phyloP scores from a whole-genome alignment of 2,329 filamentous ascomycete genomes.

The Diaporthe humulicola region DNA sequence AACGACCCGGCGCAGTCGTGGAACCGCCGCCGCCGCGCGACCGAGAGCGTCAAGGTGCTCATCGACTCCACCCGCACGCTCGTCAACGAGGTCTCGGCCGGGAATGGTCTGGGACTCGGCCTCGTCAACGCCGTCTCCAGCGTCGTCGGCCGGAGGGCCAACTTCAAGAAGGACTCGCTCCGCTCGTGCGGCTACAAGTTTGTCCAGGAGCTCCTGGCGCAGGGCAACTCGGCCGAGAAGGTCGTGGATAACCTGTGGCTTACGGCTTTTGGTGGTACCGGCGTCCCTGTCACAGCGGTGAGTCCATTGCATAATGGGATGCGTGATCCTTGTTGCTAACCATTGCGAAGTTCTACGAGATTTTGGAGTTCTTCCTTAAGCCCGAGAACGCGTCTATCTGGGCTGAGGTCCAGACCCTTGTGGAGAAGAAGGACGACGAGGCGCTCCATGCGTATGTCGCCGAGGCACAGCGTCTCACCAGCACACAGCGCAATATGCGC shows the following conservation, averaged over 20 bases:
- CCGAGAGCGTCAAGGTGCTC: slow-evolving; percentile 53
- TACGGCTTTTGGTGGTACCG: slow-evolving; percentile 56
- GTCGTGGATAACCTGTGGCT: slow-evolving; percentile 55
- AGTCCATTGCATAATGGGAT: slow-evolving; percentile 36
- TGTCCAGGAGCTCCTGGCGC: slow-evolving; percentile 52
- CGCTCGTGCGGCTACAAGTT: slow-evolving; percentile 55
- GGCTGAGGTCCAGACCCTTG: slow-evolving; percentile 57
- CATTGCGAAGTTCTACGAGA: neutral
- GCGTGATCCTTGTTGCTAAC: neutral
- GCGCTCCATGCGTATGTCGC: slow-evolving; percentile 52
- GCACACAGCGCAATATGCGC: slow-evolving; percentile 54
- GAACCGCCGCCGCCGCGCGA: slow-evolving; percentile 58
- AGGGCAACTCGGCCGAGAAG: slow-evolving; percentile 33
- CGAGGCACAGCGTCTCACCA: slow-evolving; percentile 58
- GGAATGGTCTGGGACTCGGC: neutral
- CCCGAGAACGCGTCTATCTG: slow-evolving; percentile 47
- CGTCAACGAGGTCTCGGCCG: slow-evolving; percentile 51
- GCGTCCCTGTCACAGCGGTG: slow-evolving; percentile 54
- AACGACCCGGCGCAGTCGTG: slow-evolving; percentile 61
- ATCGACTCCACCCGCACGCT: slow-evolving; percentile 55
- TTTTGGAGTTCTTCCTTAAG: slow-evolving; percentile 23
- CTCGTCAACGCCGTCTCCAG: neutral
- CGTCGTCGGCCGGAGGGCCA: slow-evolving; percentile 45
- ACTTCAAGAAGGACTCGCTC: slow-evolving; percentile 52
- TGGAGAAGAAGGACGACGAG: slow-evolving; percentile 50